phyloP scores from a whole-genome alignment of 2,329 filamentous ascomycete genomes.

The Torrubiella hemipterigena region DNA sequence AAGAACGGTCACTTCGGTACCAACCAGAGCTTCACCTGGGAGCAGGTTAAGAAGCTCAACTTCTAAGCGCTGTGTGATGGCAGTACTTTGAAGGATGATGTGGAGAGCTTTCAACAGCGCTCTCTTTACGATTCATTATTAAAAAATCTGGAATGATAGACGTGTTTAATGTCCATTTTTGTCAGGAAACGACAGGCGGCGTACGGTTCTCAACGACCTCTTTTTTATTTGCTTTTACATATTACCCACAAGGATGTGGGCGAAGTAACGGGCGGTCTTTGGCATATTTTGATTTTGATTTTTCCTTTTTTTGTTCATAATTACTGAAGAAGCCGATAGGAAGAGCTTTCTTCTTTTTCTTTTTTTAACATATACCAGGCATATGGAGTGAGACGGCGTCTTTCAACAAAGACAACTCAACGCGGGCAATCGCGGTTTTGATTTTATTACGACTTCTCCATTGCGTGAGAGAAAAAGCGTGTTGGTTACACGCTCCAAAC shows the following conservation, averaged over 20 bases:
- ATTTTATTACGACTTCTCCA: constrained; percentile 19
- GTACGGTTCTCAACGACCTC: constrained; percentile 37
- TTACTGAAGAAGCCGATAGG: no score
- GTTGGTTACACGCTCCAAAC: background rate
- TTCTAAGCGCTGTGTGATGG: constrained; percentile 46
- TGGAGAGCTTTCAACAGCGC: constrained; percentile 30
- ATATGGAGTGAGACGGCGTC: constrained; percentile 23
- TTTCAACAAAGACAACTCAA: constrained; percentile 33
- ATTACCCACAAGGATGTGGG: constrained; percentile 18
- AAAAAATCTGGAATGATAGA: constrained; percentile 19
- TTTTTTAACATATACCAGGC: constrained; percentile 22
- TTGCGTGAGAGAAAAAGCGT: background rate
- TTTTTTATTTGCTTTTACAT: constrained; percentile 15
- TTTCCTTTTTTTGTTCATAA: constrained; percentile 13
- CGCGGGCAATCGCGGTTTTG: constrained; percentile 17
- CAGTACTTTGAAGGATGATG: constrained; percentile 6
- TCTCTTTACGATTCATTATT: constrained; percentile 15
- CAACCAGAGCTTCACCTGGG: constrained; percentile 96
- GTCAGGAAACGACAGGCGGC: constrained; percentile 24
- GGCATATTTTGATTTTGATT: constrained; percentile 15
- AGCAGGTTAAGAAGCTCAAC: constrained; percentile 92
- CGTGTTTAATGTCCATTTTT: constrained; percentile 24
- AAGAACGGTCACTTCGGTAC: constrained; percentile 99
- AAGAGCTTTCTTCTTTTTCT: constrained; percentile 12
- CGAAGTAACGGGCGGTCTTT: constrained; percentile 18